Percentiles rank a stretch among this genome's conserved stretches.
Evolutionary conservation across 2,329 filamentous ascomycete genomes (phyloP).

Genomic region (Taxawa tesnikishii): DNA sequence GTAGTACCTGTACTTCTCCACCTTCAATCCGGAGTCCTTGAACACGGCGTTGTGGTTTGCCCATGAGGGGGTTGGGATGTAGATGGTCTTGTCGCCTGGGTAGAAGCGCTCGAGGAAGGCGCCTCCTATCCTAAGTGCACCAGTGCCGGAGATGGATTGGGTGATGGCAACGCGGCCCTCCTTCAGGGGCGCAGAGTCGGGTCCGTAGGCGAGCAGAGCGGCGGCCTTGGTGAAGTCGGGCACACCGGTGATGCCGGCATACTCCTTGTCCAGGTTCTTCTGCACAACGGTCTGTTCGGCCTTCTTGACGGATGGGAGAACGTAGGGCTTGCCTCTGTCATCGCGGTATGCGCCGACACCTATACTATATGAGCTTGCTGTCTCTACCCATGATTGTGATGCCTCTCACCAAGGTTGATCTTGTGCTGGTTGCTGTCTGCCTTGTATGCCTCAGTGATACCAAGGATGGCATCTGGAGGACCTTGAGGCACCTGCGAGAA

Average conservation of each 20-base stretch:
- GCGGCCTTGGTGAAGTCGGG: conserved; percentile 89
- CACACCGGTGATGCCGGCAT: conserved; percentile 93
- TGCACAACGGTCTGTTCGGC: conserved; percentile 81
- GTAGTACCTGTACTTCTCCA: conserved; percentile 97
- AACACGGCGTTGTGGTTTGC: conserved; percentile 97
- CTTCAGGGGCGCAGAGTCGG: conserved; percentile 62
- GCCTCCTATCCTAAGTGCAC: conserved; percentile 85
- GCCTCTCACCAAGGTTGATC: conserved; percentile 76
- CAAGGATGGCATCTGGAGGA: conserved; percentile 76
- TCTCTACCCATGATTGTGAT: background rate
- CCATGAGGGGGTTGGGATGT: conserved; percentile 93
- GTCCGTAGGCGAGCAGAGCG: conserved; percentile 79
- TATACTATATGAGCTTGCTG: conserved; percentile 20
- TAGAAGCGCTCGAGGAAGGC: conserved; percentile 89
- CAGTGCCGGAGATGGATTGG: conserved; percentile 96
- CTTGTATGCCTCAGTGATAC: conserved; percentile 98
- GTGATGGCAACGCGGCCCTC: conserved; percentile 76
- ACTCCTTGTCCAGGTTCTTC: conserved; percentile 82
- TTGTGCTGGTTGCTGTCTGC: conserved; percentile 86
- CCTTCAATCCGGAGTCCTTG: conserved; percentile 78
- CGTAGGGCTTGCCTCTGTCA: conserved; percentile 94
- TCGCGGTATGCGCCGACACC: conserved; percentile 97
- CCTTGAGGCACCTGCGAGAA: conserved; percentile 88
- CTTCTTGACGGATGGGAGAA: conserved; percentile 81
- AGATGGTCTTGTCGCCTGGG: conserved; percentile 86